A percentile compares a stretch with the other conserved stretches of the same genome.
Conservation (phyloP, 768 basidiomycete species). For the Boletus sp. region DNA sequence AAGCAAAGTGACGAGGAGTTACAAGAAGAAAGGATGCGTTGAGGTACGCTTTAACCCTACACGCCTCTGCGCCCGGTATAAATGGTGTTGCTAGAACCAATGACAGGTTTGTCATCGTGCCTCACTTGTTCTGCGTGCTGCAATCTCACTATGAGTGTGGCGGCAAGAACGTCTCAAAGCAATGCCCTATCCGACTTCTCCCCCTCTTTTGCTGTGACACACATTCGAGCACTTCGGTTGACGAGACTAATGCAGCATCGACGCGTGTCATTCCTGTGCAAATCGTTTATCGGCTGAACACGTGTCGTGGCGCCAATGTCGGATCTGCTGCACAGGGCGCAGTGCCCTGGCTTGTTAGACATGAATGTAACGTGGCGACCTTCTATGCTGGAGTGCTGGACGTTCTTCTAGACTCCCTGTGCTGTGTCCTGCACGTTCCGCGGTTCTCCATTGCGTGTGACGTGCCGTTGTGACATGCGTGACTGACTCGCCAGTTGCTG, state of each 20-base stretch:
- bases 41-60: slow-evolving; percentile 18
- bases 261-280: slow-evolving; percentile 16
- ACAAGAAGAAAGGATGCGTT: neutral
- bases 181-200: slow-evolving; percentile 14
- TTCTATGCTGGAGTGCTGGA: slow-evolving; percentile 3
- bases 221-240: slow-evolving; percentile 1
- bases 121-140: slow-evolving; percentile 33
- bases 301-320: slow-evolving; percentile 5
- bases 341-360: neutral
- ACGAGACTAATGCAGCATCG: slow-evolving; percentile 5
- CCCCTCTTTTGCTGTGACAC: slow-evolving; percentile 18
- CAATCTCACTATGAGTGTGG: slow-evolving; percentile 10
- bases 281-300: slow-evolving; percentile 7
- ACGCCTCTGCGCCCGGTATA: slow-evolving; percentile 13
- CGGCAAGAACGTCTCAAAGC: slow-evolving; percentile 13
- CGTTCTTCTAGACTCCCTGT: slow-evolving; percentile 3
- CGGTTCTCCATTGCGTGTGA: neutral
- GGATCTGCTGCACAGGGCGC: slow-evolving; percentile 11
- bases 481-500: neutral
- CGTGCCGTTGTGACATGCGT: neutral
- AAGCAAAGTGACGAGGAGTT: neutral
- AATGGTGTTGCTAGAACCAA: slow-evolving; percentile 15
- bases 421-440: slow-evolving; percentile 10
- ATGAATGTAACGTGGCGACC: slow-evolving; percentile 1
- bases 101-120: slow-evolving; percentile 8